These are phyloP conservation scores for Serendipita sp. DNA, from an alignment of 768 basidiomycete species.

Conservation along the genomic window DNA sequence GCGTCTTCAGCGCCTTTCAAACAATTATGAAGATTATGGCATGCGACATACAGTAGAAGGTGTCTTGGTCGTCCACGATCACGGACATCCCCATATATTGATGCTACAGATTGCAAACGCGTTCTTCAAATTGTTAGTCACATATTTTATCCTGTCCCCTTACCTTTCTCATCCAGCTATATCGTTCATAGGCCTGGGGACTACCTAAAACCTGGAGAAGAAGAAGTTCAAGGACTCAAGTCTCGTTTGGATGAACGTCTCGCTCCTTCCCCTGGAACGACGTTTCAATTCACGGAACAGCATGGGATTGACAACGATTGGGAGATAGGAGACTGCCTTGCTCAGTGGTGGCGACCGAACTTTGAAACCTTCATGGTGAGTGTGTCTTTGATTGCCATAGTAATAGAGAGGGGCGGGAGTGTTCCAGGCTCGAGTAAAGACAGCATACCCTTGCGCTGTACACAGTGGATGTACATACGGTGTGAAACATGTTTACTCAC, in stretches of 20 bases:
- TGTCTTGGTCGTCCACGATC: slow-evolving; percentile 82
- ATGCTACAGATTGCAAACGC: slow-evolving; percentile 98
- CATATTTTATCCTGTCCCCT: neutral
- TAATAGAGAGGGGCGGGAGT: neutral
- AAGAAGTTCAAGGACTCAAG: slow-evolving; percentile 82
- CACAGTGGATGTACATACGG: neutral
- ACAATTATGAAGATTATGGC: slow-evolving; percentile 93
- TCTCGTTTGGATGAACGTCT: slow-evolving; percentile 77
- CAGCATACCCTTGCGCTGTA: neutral
- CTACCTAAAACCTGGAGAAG: slow-evolving; percentile 92
- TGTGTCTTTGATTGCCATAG: neutral
- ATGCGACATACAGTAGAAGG: slow-evolving; percentile 92
- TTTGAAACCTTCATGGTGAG: slow-evolving; percentile 95
- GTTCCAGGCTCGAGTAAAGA: neutral
- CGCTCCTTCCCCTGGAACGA: slow-evolving; percentile 53
- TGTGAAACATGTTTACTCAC: neutral
- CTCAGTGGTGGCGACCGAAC: slow-evolving; percentile 96
- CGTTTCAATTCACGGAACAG: slow-evolving; percentile 48
- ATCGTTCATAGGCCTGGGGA: slow-evolving; percentile 68
- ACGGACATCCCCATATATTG: slow-evolving; percentile 92
- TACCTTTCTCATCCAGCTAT: neutral
- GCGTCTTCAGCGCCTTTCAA: slow-evolving; percentile 82
- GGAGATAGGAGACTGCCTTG: slow-evolving; percentile 94
- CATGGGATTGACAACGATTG: slow-evolving; percentile 79
- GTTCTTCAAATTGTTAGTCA: slow-evolving; percentile 91